Evolutionary conservation across 805 yeast genomes (phyloP).

Genomic region (Sugiyamaella qingdaonensis): DNA sequence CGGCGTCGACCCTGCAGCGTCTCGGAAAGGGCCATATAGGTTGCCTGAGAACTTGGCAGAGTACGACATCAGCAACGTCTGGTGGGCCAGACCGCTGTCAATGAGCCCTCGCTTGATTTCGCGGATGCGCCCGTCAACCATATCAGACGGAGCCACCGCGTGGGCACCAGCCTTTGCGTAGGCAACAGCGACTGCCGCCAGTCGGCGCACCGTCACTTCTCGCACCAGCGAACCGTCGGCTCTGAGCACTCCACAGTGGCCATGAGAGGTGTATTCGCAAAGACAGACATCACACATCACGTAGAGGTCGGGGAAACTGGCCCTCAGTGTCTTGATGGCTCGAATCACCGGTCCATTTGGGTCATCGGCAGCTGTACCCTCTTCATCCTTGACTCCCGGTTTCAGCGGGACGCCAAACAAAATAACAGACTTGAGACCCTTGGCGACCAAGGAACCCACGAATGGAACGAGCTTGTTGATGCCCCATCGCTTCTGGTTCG

Average conservation of each 20-base stretch:
- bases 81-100: conserved; percentile 77
- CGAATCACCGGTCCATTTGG: conserved; percentile 92
- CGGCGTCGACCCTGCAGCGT: conserved; percentile 92
- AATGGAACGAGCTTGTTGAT: conserved; percentile 71
- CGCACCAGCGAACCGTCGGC: conserved; percentile 86
- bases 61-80: conserved; percentile 85
- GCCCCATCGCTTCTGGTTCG: conserved; percentile 86
- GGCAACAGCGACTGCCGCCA: conserved; percentile 92
- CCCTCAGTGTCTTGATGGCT: conserved; percentile 61
- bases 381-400: conserved; percentile 69
- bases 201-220: conserved; percentile 66
- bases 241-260: conserved; percentile 91
- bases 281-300: conserved; percentile 93
- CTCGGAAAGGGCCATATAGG: conserved; percentile 95
- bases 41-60: conserved; percentile 91
- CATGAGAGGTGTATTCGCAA: conserved; percentile 95
- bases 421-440: conserved; percentile 83
- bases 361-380: conserved; percentile 90
- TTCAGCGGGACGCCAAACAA: conserved; percentile 87
- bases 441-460: conserved; percentile 61
- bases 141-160: conserved; percentile 94
- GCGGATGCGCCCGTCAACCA: conserved; percentile 91
- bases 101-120: conserved; percentile 86
- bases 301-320: conserved; percentile 73
- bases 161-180: conserved; percentile 96